Evolutionary conservation across 2,329 filamentous ascomycete genomes (phyloP), one percentile per base, ranked within the genome.

Genomic region (Aspergillus brunneoviolaceus): DNA sequence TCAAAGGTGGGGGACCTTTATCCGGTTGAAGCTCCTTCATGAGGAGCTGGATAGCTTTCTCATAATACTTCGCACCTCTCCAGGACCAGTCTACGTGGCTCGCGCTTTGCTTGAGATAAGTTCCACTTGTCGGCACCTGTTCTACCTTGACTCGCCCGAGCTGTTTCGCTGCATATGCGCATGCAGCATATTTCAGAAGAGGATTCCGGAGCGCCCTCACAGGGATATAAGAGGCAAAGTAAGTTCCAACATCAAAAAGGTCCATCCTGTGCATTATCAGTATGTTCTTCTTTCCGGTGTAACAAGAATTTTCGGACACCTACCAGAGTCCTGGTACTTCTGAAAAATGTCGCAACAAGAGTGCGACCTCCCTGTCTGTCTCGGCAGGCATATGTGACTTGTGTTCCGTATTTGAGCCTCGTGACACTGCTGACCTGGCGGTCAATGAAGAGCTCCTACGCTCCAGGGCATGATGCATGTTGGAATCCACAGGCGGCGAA

Each of bases 141-240:
- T 72, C 74, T 2, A 82, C 82, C 63, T 81, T 79, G 7, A 86
- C 81, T 47, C 82, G 80, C 19, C 82, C 81, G 19, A 87, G 76
- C 64, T 87, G 83, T 67, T 88, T 88, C 12, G 85, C 85, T 5
- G 85, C 82, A 62, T 85, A 86, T 23, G 86, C 85, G 61, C 85
- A 84, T 9, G 84, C 83, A 7, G 85, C 83, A 66, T 79, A 78
- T 63, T 79, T 80, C 10, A 82, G 67, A 2, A 83, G 70, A 6
- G 79, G 76, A 56, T 80, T 81, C 5, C 75, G 75, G 31, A 77
- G 70, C n/a, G 85, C 83, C 67, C 83, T 82, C 2, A 87, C 79
- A 1, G 85, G 85, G 21, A 88, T 83, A 55, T 85, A 80, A 25
- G 82, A 84, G 3, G 83, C 80, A 60, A 88, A 88, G 69, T 87